Percentiles rank a stretch among this genome's conserved stretches.
These are phyloP conservation scores for Yueomyces sinensis DNA, from an alignment of 805 yeast species.

Conservation along the genomic window DNA sequence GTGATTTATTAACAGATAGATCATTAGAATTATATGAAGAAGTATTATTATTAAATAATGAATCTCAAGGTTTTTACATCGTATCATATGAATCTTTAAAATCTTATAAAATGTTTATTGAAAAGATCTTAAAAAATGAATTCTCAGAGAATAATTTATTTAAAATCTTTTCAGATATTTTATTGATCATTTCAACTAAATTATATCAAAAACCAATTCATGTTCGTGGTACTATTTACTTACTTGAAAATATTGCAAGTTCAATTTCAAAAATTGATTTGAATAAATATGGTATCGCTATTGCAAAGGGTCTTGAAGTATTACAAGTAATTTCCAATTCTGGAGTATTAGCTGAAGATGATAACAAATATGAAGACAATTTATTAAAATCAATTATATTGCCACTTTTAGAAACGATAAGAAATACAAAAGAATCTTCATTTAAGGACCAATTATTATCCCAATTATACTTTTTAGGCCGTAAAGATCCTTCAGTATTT, in stretches of 20 bases:
- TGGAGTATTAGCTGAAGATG: slow-evolving; percentile 4
- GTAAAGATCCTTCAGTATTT: slow-evolving; percentile 9
- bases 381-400: not conserved
- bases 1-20: slow-evolving; percentile 21
- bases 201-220: slow-evolving; percentile 15
- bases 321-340: slow-evolving; percentile 9
- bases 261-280: not conserved
- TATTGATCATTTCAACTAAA: slow-evolving; percentile 17
- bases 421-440: not conserved
- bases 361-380: slow-evolving; percentile 1
- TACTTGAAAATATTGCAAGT: slow-evolving; percentile 11
- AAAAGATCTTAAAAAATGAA: slow-evolving; percentile 7
- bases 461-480: slow-evolving; percentile 12
- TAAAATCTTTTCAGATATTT: slow-evolving; percentile 25
- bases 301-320: slow-evolving; percentile 17
- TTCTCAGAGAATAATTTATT: slow-evolving; percentile 18
- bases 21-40: slow-evolving; percentile 8
- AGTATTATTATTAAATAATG: slow-evolving; percentile 11
- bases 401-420: not conserved
- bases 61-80: slow-evolving; percentile 31
- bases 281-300: slow-evolving; percentile 11
- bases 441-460: slow-evolving; percentile 24
- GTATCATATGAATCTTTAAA: slow-evolving; percentile 30
- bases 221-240: slow-evolving; percentile 16
- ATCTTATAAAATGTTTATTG: slow-evolving; percentile 17